These are phyloP conservation scores for Myriosclerotinia curreyana DNA, from an alignment of 2,329 filamentous ascomycete genomes.

Conservation along the genomic window DNA sequence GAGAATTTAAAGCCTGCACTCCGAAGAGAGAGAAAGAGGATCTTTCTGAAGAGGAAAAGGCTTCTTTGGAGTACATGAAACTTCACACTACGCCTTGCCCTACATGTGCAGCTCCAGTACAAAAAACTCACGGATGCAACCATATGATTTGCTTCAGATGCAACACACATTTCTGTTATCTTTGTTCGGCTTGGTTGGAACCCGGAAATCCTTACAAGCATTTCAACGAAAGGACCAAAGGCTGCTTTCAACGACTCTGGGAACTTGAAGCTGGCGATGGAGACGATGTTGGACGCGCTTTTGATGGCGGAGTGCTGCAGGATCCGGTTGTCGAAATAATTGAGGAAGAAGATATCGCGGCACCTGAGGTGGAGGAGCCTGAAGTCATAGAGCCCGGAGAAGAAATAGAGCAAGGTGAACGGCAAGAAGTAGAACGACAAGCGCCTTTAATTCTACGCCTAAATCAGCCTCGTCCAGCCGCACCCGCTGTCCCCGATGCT, in stretches of 20 bases:
- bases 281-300: conserved; percentile 38
- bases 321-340: conserved; percentile 22
- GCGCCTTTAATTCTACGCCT: conserved; percentile 39
- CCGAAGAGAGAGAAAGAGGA: conserved; percentile 65
- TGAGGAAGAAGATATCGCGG: conserved; percentile 20
- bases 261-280: conserved; percentile 81
- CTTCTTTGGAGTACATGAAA: conserved; percentile 78
- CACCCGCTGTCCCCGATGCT: conserved; percentile 30
- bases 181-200: conserved; percentile 84
- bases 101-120: conserved; percentile 77
- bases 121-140: conserved; percentile 93
- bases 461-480: conserved; percentile 32
- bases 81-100: conserved; percentile 84
- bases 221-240: conserved; percentile 69
- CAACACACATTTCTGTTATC: conserved; percentile 89
- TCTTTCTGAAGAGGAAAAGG: conserved; percentile 79
- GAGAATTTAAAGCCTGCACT: conserved; percentile 70
- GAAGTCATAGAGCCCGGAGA: conserved; percentile 16
- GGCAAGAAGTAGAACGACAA: conserved; percentile 34
- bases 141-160: conserved; percentile 95
- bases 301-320: conserved; percentile 26
- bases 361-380: conserved; percentile 16
- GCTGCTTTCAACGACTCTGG: conserved; percentile 85
- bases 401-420: conserved; percentile 21
- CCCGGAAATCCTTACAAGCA: conserved; percentile 81